A percentile compares a stretch with the other conserved stretches of the same genome.
Conservation (phyloP, 352 stramenopile genomes). For the Globisporangium nodosum region DNA sequence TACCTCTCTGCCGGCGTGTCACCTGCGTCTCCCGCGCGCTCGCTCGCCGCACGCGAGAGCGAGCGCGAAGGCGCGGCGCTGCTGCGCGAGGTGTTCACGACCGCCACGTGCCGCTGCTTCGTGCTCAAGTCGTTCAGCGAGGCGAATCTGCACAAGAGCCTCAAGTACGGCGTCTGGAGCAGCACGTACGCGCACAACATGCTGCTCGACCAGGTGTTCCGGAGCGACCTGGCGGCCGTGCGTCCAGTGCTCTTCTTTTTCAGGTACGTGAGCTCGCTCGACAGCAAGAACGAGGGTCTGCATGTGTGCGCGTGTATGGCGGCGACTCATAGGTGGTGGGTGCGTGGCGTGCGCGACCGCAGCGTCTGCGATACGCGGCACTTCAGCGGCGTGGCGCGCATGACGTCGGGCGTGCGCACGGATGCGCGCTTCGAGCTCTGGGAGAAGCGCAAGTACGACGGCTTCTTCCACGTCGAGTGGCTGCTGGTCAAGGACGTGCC, state of each 20-base stretch:
- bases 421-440: conserved; percentile 60
- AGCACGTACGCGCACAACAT: conserved; percentile 68
- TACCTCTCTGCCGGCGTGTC: conserved; percentile 9
- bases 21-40: background rate
- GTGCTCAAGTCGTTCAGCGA: conserved; percentile 85
- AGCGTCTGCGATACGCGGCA: conserved; percentile 74
- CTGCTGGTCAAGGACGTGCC: conserved; percentile 80
- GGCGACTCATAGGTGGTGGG: background rate
- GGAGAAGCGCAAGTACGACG: conserved; percentile 83
- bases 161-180: conserved; percentile 82
- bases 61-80: conserved; percentile 26
- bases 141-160: conserved; percentile 80
- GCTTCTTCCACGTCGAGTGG: conserved; percentile 78
- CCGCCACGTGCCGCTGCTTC: conserved; percentile 68
- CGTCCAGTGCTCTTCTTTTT: conserved; percentile 75
- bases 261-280: conserved; percentile 25
- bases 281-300: too few species aligned
- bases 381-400: conserved; percentile 72
- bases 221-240: conserved; percentile 59
- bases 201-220: conserved; percentile 62
- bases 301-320: background rate
- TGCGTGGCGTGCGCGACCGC: background rate
- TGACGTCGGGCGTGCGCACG: conserved; percentile 56
- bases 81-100: conserved; percentile 51
- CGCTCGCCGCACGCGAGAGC: conserved; percentile 1